These are phyloP conservation scores for Tetracentron sinense DNA, from an alignment of 164 flowering plant species.

Conservation along the genomic window DNA sequence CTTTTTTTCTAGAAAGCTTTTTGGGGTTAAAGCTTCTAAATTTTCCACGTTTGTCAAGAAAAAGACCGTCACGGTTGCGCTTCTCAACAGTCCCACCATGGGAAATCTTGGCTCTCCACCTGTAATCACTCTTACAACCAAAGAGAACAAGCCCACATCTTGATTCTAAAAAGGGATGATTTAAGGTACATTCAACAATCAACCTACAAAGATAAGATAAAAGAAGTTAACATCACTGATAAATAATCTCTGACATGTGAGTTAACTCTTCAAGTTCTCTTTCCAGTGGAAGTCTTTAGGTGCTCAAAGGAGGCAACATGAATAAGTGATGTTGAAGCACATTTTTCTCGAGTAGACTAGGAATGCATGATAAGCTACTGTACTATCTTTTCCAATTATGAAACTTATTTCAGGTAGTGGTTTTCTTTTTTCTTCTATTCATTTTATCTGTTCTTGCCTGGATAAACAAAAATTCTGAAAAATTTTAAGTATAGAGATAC, in stretches of 20 bases:
- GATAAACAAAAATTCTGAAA: no score
- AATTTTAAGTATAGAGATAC: no score
- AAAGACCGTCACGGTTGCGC: conserved; percentile 41
- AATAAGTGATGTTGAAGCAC: no score
- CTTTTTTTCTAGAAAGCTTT: conserved; percentile 62
- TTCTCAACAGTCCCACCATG: conserved; percentile 27
- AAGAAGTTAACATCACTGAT: conserved; percentile 1
- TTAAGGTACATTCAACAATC: conserved; percentile 19
- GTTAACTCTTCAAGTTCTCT: background rate
- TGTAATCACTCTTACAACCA: conserved; percentile 16
- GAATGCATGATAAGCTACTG: no score
- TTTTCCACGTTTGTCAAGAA: conserved; percentile 57
- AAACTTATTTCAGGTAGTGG: no score
- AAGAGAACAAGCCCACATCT: conserved; percentile 10
- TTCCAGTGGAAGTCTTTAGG: no score
- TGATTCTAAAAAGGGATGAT: conserved; percentile 23
- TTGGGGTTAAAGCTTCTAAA: conserved; percentile 52
- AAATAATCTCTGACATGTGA: background rate
- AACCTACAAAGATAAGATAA: conserved; percentile 40
- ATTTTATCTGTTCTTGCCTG: no score
- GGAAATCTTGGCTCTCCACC: conserved; percentile 27
- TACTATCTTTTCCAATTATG: no score
- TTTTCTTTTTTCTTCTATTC: no score
- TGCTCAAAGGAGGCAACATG: no score
- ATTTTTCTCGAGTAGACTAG: no score